Evolutionary conservation across 108 stramenopile genomes (phyloP), one percentile per base, ranked within the genome.

Genomic region (Skeletonema marinoi): DNA sequence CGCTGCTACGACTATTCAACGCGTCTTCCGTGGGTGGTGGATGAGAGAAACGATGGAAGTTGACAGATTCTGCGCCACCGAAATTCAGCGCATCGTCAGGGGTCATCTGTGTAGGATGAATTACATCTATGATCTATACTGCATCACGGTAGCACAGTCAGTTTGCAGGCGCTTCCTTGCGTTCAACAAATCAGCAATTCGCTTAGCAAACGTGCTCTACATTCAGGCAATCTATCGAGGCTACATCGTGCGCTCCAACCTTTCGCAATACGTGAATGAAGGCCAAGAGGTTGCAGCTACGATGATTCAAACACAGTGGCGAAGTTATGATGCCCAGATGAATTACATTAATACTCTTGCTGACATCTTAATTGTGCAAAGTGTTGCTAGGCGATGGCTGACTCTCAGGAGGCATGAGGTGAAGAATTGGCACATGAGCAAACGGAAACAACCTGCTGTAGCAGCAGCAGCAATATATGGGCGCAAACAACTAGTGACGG

Each of bases 1-100:
- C 32, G 91, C 93, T 31, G 91, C 91, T 6, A 86, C 80, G 35
- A 74, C 51, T 30, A 95, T 95, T n/a, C 94, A 93, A 81, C 56
- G 84, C 29, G 62, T 74, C 10, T 95, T 91, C 64, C 90, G 94
- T 29, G 92, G 94, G 9, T 95, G 90, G 89, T 95, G 89, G 87
- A 87, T 80, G 16, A 82, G 94, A 72, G 94, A 93, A 81, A 86
- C 73, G 12, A 70, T 95, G 61, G 73, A 75, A 33, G 86, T 93
- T 16, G 92, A 93, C 61, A 60, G 82, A 42, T 92, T 81, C 75
- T 95, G 92, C 65, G 94, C 93, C 8, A 78, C 78, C 4, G 60
- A 78, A 46, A 90, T 93, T 38, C 93, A 93, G 60, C 90, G 76
- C 51, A 48, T 60, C 11, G 73, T 83, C 41, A 83, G 88, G 33